A percentile compares a stretch with the other conserved stretches of the same genome.
Conservation (phyloP, 305 asterid species). For the Solanum aculeatissimum region DNA sequence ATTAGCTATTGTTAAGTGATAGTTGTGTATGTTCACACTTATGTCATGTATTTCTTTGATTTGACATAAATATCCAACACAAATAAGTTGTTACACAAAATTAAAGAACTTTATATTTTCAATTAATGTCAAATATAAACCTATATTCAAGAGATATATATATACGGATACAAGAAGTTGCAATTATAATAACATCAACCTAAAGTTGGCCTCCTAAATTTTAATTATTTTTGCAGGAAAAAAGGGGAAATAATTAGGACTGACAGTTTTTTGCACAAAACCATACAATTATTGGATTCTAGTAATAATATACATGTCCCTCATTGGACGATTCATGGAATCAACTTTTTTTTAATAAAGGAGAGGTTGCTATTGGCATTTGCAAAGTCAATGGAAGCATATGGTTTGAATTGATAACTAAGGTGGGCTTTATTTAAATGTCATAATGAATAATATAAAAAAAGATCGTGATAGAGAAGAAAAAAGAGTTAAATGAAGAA, state of each 20-base stretch:
- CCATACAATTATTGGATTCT: not conserved
- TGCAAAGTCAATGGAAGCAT: conserved; percentile 19
- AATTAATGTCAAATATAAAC: no score
- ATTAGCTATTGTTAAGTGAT: not conserved
- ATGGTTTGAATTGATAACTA: conserved; percentile 9
- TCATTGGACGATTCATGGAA: not conserved
- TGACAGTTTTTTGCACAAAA: not conserved
- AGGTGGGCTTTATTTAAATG: not conserved
- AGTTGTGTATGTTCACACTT: not conserved
- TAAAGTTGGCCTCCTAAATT: not conserved
- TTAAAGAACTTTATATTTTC: not conserved
- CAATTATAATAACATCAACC: not conserved
- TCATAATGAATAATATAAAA: not conserved
- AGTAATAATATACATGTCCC: not conserved
- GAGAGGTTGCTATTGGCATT: not conserved
- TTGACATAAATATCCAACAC: not conserved
- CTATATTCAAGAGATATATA: no score
- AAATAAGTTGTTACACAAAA: not conserved
- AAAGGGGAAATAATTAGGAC: not conserved
- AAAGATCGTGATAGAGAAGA: not conserved
- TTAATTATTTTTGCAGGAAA: not conserved
- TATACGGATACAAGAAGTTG: no score
- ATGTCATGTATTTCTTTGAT: not conserved
- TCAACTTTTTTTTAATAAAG: not conserved
- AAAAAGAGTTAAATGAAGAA: conserved; percentile 1